Conservation (phyloP, 164 flowering plant species). For the Malania oleifera region DNA sequence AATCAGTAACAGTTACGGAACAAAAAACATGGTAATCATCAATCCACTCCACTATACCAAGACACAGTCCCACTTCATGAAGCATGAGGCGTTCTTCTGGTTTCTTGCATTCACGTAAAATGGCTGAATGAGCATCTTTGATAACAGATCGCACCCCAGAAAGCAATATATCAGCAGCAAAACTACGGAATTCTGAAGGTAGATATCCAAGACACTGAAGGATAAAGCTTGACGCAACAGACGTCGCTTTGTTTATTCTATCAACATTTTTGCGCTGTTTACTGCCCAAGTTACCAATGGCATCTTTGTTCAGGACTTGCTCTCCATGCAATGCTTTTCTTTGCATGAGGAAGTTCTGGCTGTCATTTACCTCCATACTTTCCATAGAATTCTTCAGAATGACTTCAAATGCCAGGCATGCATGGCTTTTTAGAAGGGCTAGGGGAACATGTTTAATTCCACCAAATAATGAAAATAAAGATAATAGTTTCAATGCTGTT, state of each 20-base stretch:
- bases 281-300: constrained; percentile 7
- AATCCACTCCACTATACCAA: constrained; percentile 81
- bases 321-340: constrained; percentile 13
- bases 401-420: constrained; percentile 62
- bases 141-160: constrained; percentile 47
- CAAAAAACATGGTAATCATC: constrained; percentile 50
- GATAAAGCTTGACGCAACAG: constrained; percentile 49
- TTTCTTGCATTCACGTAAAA: constrained; percentile 57
- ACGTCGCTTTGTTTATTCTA: constrained; percentile 18
- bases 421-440: constrained; percentile 66
- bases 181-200: constrained; percentile 70
- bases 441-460: constrained; percentile 57
- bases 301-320: constrained; percentile 8
- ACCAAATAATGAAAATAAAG: constrained; percentile 59
- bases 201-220: constrained; percentile 71
- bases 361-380: constrained; percentile 13
- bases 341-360: constrained; percentile 10
- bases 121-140: constrained; percentile 52
- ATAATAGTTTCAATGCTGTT: constrained; percentile 67
- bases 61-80: constrained; percentile 86
- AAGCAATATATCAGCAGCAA: constrained; percentile 74
- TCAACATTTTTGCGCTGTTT: constrained; percentile 5
- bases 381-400: constrained; percentile 44
- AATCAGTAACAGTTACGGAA: constrained; percentile 22
- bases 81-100: constrained; percentile 65